phyloP scores from a whole-genome alignment of 768 basidiomycete species.

The Phlebiopsis gigantea region DNA sequence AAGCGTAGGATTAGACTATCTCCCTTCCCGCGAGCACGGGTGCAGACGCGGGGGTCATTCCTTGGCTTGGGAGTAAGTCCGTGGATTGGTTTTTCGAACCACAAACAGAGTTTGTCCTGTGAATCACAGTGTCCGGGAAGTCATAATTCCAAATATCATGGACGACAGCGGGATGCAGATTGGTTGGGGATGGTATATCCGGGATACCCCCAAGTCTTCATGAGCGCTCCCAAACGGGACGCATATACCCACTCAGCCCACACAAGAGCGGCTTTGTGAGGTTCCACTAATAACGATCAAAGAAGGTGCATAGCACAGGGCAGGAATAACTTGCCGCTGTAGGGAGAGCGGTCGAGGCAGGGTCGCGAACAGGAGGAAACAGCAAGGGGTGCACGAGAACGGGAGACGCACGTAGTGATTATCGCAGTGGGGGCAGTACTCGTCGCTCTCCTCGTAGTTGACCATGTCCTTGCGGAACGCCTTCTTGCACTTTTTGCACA shows the following conservation, averaged over 20 bases:
- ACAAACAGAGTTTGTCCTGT: neutral
- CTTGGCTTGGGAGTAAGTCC: neutral
- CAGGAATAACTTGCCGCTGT: neutral
- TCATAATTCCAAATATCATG: too few species aligned
- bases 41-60: neutral
- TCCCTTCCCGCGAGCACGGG: neutral
- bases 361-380: constrained; percentile 1
- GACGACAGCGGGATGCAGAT: too few species aligned
- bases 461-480: constrained; percentile 96
- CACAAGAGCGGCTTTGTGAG: neutral
- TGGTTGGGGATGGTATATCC: neutral
- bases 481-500: constrained; percentile 91
- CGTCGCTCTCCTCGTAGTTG: constrained; percentile 91
- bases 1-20: neutral
- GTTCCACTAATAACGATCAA: neutral
- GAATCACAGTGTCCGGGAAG: too few species aligned
- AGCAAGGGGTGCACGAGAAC: constrained; percentile 5
- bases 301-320: neutral
- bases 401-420: constrained; percentile 85
- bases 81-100: neutral
- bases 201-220: neutral
- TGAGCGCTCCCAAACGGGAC: neutral
- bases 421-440: constrained; percentile 97
- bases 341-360: neutral
- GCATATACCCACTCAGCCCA: neutral